phyloP scores from a whole-genome alignment of 495 filamentous ascomycete genomes.

The Trichodelitschia bisporula region DNA sequence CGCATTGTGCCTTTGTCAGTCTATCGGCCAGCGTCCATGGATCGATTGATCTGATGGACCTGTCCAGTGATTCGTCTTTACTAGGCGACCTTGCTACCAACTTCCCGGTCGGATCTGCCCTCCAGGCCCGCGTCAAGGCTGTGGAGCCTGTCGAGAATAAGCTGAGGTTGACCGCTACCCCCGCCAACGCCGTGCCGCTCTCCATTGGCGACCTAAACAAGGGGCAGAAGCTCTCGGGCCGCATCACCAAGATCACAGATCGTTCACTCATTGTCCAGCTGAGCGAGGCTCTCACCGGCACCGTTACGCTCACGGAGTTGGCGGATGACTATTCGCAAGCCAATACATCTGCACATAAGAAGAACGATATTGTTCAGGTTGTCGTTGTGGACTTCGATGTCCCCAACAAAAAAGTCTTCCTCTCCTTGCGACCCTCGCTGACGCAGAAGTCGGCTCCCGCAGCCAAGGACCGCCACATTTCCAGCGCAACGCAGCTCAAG shows the following conservation, averaged over 20 bases:
- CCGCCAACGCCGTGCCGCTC: slow-evolving; percentile 23
- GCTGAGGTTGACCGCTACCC: slow-evolving; percentile 59
- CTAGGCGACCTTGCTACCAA: slow-evolving; percentile 50
- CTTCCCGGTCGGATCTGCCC: slow-evolving; percentile 70
- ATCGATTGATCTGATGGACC: slow-evolving; percentile 51
- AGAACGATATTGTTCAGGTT: slow-evolving; percentile 68
- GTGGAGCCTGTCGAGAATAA: slow-evolving; percentile 50
- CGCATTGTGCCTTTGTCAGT: slow-evolving; percentile 66
- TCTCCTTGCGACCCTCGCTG: slow-evolving; percentile 69
- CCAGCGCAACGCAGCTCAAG: slow-evolving; percentile 39
- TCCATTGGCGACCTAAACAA: slow-evolving; percentile 41
- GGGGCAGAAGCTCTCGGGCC: slow-evolving; percentile 58
- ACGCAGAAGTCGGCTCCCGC: slow-evolving; percentile 68
- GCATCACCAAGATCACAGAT: slow-evolving; percentile 70
- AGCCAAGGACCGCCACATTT: slow-evolving; percentile 60
- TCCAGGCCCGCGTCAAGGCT: slow-evolving; percentile 48
- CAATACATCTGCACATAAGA: slow-evolving; percentile 39
- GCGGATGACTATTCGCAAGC: slow-evolving; percentile 61
- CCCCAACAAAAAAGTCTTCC: slow-evolving; percentile 53
- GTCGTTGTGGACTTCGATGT: slow-evolving; percentile 59
- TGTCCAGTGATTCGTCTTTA: slow-evolving; percentile 60
- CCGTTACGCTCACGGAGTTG: slow-evolving; percentile 53
- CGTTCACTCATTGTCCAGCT: slow-evolving; percentile 64
- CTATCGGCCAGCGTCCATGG: slow-evolving; percentile 79
- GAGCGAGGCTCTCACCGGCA: slow-evolving; percentile 45